These are phyloP conservation scores for Drechmeria coniospora DNA, from an alignment of 2,329 filamentous ascomycete species.

Conservation along the genomic window DNA sequence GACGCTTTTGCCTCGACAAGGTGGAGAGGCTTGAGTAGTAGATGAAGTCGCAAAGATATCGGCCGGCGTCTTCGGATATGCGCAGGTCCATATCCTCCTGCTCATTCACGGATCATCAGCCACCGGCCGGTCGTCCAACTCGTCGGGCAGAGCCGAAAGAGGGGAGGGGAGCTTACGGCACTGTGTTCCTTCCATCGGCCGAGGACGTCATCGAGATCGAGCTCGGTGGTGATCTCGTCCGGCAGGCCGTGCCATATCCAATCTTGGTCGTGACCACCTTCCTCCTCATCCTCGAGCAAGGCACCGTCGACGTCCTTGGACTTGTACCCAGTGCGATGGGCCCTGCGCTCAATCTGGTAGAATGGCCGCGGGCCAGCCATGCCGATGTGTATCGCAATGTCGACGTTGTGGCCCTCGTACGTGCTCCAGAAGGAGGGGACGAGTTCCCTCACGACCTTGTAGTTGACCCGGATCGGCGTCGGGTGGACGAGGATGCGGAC, in stretches of 20 bases:
- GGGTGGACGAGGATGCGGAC: slow-evolving; percentile 52
- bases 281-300: slow-evolving; percentile 34
- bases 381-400: slow-evolving; percentile 63
- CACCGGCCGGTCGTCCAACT: background rate
- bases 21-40: slow-evolving; percentile 55
- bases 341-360: slow-evolving; percentile 58
- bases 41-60: slow-evolving; percentile 66
- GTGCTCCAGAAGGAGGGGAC: slow-evolving; percentile 47
- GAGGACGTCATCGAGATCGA: slow-evolving; percentile 43
- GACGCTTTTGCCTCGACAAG: slow-evolving; percentile 29
- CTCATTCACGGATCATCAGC: slow-evolving; percentile 5
- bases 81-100: slow-evolving; percentile 30
- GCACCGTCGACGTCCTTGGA: slow-evolving; percentile 55
- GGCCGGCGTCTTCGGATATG: slow-evolving; percentile 54
- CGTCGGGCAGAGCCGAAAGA: no score
- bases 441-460: slow-evolving; percentile 46
- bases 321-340: slow-evolving; percentile 56
- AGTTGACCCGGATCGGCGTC: slow-evolving; percentile 54
- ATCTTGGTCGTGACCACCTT: slow-evolving; percentile 28
- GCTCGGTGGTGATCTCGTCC: slow-evolving; percentile 37
- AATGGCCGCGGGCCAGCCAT: slow-evolving; percentile 51
- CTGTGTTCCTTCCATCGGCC: slow-evolving; percentile 36
- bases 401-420: slow-evolving; percentile 28
- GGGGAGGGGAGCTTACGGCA: slow-evolving; percentile 24
- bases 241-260: slow-evolving; percentile 42